Conservation (phyloP, 495 filamentous ascomycete species). For the Aspergillus saccharolyticus region DNA sequence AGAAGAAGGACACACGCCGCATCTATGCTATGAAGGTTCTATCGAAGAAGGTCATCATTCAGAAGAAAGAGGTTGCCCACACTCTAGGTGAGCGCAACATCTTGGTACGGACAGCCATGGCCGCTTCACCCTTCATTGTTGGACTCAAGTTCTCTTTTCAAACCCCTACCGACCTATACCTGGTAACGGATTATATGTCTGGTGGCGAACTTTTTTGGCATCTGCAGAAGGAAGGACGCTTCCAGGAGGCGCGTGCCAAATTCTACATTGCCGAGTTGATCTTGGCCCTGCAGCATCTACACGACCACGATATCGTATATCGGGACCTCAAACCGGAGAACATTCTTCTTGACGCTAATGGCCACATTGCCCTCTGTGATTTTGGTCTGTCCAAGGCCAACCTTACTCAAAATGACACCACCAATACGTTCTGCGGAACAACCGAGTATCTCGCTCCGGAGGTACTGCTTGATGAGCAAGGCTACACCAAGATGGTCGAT, state of each 20-base stretch:
- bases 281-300: slow-evolving; percentile 88
- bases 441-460: slow-evolving; percentile 97
- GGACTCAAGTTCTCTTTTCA: slow-evolving; percentile 99
- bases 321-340: slow-evolving; percentile 87
- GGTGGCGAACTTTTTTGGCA: slow-evolving; percentile 99
- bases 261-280: slow-evolving; percentile 99
- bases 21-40: slow-evolving; percentile 99
- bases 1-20: slow-evolving; percentile 90
- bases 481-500: slow-evolving; percentile 99
- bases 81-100: slow-evolving; percentile 97
- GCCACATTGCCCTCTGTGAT: slow-evolving; percentile 80
- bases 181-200: slow-evolving; percentile 99
- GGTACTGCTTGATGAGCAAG: slow-evolving; percentile 88
- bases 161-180: slow-evolving; percentile 90
- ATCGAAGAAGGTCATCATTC: slow-evolving; percentile 98
- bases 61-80: slow-evolving; percentile 98
- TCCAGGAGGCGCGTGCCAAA: slow-evolving; percentile 90
- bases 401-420: slow-evolving; percentile 89
- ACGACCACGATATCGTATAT: slow-evolving; percentile 96
- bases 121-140: slow-evolving; percentile 95
- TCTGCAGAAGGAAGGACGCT: slow-evolving; percentile 93
- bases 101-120: slow-evolving; percentile 88
- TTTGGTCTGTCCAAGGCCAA: slow-evolving; percentile 97
- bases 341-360: slow-evolving; percentile 77
- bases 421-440: slow-evolving; percentile 98